Conservation (phyloP, 139 green algal species). For the Chlamydomonas sphaeroides region DNA sequence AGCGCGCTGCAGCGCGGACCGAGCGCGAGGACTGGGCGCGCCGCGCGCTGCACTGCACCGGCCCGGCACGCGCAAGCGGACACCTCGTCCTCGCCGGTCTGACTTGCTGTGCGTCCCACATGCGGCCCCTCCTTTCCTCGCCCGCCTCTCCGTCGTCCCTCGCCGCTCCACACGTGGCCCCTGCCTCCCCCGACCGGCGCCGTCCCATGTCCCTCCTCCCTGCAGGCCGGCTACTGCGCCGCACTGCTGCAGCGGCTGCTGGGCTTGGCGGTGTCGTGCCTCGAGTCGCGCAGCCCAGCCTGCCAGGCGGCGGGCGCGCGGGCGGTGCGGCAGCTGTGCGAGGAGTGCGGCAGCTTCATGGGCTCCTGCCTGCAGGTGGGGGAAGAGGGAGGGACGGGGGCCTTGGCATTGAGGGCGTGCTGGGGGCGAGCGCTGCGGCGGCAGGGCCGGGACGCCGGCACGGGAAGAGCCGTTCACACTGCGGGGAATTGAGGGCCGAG, state of each 20-base stretch:
- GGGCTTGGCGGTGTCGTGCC: constrained; percentile 4
- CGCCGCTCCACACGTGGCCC: too few species aligned
- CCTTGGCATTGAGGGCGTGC: background rate
- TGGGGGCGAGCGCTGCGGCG: background rate
- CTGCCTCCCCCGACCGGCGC: background rate
- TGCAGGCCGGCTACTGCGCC: constrained; percentile 34
- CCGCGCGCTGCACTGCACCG: too few species aligned
- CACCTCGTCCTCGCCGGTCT: too few species aligned
- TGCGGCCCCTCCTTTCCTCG: background rate
- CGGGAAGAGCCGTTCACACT: too few species aligned
- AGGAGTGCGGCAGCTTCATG: constrained; percentile 67
- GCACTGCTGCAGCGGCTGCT: constrained; percentile 34
- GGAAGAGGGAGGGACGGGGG: background rate
- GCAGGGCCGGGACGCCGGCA: too few species aligned
- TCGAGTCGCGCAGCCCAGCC: background rate
- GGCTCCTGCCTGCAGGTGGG: constrained; percentile 45
- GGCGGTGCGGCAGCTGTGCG: constrained; percentile 71
- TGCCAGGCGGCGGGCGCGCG: constrained; percentile 44
- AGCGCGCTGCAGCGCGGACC: too few species aligned
- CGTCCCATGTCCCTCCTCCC: too few species aligned
- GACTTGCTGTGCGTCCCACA: too few species aligned
- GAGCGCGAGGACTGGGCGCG: too few species aligned
- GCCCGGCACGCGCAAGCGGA: too few species aligned
- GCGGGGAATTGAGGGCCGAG: too few species aligned
- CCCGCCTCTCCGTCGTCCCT: background rate